Evolutionary conservation across 2,329 filamentous ascomycete species (phyloP), one percentile per base, ranked within the genome.

Genomic region (Teratosphaeria zuluensis): DNA sequence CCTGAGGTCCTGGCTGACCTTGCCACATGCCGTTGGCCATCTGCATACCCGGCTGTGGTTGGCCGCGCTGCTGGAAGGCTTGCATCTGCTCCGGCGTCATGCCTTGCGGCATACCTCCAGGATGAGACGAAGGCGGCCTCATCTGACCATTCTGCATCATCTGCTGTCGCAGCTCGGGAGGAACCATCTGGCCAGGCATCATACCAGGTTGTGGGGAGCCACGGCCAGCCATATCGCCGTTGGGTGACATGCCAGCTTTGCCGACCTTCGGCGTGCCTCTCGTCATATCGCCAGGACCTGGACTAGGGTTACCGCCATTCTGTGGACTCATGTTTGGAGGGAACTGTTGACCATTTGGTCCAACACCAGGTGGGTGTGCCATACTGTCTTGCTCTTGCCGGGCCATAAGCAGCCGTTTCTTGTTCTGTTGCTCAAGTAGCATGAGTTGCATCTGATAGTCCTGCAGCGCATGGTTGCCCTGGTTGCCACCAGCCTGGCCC

Each of bases 401-500:
- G 42, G 89, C 89, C 88, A 91, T 90, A 79, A 91, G 85, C 54
- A 92, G 79, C 19, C 89, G 80, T 74, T 91, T 92, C 79, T 92
- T 92, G 68, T 92, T 92, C 74, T 92, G 88, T 74, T 92, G 89
- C 74, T 92, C 89, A 16, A 92, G 80, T 55, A 92, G 76, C 89
- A 92, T 92, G 70, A 92, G 76, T 72, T 92, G 89, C 88, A 92
- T 92, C 76, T 92, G 89, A 68, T 92, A 92, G 72, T 94, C 89
- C 73, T 92, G 88, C 53, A 92, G 79, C 24, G 89, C 89, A 71
- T 92, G 88, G 70, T 90, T 92, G 73, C 86, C 88, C 55, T 77
- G 80, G 66, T 75, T 80, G 62, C 74, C 78, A 69, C 61, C 74
- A 70, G 55, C 71, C 30, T 64, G 59, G 46, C 60, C 64, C 33